Percentiles rank a stretch among this genome's conserved stretches.
phyloP scores from a whole-genome alignment of 2,329 filamentous ascomycete species.

The Fusarium sp. region DNA sequence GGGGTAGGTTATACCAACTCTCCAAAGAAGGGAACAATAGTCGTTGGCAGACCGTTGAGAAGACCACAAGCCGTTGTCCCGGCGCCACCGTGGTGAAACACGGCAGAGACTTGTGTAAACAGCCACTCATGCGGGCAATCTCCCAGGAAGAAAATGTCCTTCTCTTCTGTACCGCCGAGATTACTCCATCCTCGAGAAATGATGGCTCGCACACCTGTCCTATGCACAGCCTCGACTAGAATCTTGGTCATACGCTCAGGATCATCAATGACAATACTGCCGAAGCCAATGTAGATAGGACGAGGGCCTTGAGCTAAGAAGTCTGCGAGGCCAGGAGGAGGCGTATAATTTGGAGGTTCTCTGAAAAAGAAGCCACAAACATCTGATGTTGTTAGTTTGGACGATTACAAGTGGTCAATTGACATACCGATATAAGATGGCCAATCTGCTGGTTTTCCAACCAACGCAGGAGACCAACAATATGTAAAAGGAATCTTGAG shows the following conservation, averaged over 20 bases:
- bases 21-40: slow-evolving; percentile 83
- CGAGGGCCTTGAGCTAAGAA: slow-evolving; percentile 69
- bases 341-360: slow-evolving; percentile 65
- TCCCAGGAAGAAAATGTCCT: slow-evolving; percentile 74
- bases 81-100: slow-evolving; percentile 78
- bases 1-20: slow-evolving; percentile 11
- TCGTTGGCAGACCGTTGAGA: slow-evolving; percentile 74
- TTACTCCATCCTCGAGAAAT: slow-evolving; percentile 80
- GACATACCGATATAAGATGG: slow-evolving; percentile 65
- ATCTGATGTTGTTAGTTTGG: background rate
- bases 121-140: slow-evolving; percentile 82
- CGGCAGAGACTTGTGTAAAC: slow-evolving; percentile 72
- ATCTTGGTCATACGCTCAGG: slow-evolving; percentile 73
- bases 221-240: slow-evolving; percentile 73
- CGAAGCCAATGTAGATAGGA: slow-evolving; percentile 80
- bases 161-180: slow-evolving; percentile 68
- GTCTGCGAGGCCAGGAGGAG: slow-evolving; percentile 63
- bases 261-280: slow-evolving; percentile 78
- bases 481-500: slow-evolving; percentile 81
- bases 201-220: slow-evolving; percentile 73
- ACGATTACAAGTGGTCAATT: background rate
- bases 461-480: slow-evolving; percentile 78
- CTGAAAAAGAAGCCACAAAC: slow-evolving; percentile 75
- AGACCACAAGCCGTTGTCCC: slow-evolving; percentile 77
- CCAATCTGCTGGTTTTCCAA: slow-evolving; percentile 77